Percentiles rank a stretch among this genome's conserved stretches.
Evolutionary conservation across 2,329 filamentous ascomycete genomes (phyloP).

Genomic region (Talaromyces sp.): DNA sequence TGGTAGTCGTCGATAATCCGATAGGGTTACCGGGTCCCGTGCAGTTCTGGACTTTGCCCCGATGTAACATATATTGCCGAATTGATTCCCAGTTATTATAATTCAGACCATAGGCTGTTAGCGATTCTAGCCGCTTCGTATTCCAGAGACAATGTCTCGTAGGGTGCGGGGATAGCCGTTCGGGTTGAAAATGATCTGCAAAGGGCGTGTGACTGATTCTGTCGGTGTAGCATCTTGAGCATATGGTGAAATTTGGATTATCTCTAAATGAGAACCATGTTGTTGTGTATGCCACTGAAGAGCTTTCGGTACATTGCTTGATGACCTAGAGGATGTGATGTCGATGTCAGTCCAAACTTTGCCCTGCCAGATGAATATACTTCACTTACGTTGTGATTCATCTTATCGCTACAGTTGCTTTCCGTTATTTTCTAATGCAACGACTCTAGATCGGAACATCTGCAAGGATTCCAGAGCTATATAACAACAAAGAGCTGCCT

Average conservation of each 20-base stretch:
- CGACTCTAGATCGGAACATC: too few species aligned
- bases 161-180: background rate
- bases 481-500: background rate
- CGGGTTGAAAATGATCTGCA: background rate
- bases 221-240: slow-evolving; percentile 13
- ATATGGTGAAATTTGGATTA: slow-evolving; percentile 5
- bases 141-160: slow-evolving; percentile 13
- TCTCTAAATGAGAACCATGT: slow-evolving; percentile 5
- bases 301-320: slow-evolving; percentile 7
- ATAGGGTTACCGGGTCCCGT: background rate
- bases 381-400: background rate
- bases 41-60: slow-evolving; percentile 8
- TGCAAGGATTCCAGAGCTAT: too few species aligned
- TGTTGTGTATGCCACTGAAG: background rate
- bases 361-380: too few species aligned
- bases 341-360: background rate
- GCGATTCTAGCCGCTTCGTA: background rate
- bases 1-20: background rate
- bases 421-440: too few species aligned
- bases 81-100: slow-evolving; percentile 8
- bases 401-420: background rate
- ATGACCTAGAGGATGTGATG: background rate
- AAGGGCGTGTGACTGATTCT: background rate
- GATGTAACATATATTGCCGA: slow-evolving; percentile 9
- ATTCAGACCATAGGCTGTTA: background rate